Evolutionary conservation across 225 moss, liverwort and hornwort genomes (phyloP).

Genomic region (Takakia lepidozioides): DNA sequence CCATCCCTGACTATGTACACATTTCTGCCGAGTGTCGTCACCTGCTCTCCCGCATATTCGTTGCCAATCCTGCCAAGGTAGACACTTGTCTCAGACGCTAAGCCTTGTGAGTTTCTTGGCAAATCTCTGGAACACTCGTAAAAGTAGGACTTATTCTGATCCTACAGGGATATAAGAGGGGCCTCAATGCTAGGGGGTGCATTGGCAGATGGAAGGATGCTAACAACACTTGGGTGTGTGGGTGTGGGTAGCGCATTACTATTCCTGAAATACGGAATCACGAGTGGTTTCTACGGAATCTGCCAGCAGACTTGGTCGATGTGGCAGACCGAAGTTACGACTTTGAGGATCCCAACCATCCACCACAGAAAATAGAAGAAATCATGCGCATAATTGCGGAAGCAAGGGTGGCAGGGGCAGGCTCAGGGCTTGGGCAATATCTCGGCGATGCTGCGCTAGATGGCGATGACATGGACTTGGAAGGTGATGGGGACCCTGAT

Average conservation of each 20-base stretch:
- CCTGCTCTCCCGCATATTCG: slow-evolving; percentile 85
- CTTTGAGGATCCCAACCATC: slow-evolving; percentile 95
- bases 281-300: slow-evolving; percentile 90
- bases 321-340: slow-evolving; percentile 67
- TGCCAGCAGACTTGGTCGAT: slow-evolving; percentile 71
- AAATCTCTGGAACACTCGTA: too few species aligned
- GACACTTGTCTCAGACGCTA: too few species aligned
- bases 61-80: slow-evolving; percentile 83
- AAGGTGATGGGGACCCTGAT: slow-evolving; percentile 62
- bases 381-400: slow-evolving; percentile 73
- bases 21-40: slow-evolving; percentile 87
- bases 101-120: neutral
- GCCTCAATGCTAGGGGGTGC: neutral
- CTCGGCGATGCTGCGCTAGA: slow-evolving; percentile 56
- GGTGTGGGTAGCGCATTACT: slow-evolving; percentile 60
- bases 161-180: neutral
- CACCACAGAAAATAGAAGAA: slow-evolving; percentile 87
- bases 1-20: slow-evolving; percentile 93
- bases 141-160: neutral
- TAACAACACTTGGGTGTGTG: neutral
- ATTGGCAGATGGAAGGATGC: neutral
- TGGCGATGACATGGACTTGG: slow-evolving; percentile 83
- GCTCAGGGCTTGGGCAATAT: slow-evolving; percentile 29
- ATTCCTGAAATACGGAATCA: slow-evolving; percentile 89
- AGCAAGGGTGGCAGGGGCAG: slow-evolving; percentile 32